Base-by-base conservation (phyloP, 148 eudicot species). In the Arctostaphylos glauca region DNA sequence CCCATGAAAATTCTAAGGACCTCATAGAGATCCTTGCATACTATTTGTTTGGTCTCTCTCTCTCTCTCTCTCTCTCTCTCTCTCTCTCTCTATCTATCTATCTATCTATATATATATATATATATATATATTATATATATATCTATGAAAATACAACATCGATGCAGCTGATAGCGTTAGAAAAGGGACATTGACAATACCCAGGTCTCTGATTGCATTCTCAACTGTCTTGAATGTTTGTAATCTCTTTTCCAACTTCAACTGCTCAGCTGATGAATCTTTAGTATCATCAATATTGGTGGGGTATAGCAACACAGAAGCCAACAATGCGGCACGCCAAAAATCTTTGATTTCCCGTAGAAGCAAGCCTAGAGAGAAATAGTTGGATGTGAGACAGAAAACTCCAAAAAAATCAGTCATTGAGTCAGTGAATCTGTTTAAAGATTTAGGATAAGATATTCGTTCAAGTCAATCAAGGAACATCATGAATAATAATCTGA, bases 301-400 rank as follows among this genome's bases (percentile, higher is more conserved):
- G 44, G 90, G 89, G 84, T 89, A 84, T 31, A 94, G 59, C 66
- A 94, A 85, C 54, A 91, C 82, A 46, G 98, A 89, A 53, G 90
- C 87, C 86, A 94, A 82, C 78, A 96, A 84, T 23, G 98, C 90
- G 73, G 88, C 91, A 53, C 89, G 91, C 99, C 99, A 96, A 81
- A 91, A 92, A 71, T 93, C 96, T 88, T 93, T 94, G 84, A 94
- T 94, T 72, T 94, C 98, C 82, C 94, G 90, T 76, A 96, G 90
- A 80, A 96, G 87, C 89, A 92, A 86, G 58, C 98, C 99, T 93
- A 80, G 9, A 81, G 56, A 81, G 23, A 60, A 59, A 23, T 71
- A 15, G 60, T 3, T 41, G 19, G 47, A 38, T 59, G 9, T 23
- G 14, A 64, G 74, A 67, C 71, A 0, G 14, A 23, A 60, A 12